Evolutionary conservation across 2,329 filamentous ascomycete genomes (phyloP), one percentile per base, ranked within the genome.

Genomic region (Tolypocladium tropicale): DNA sequence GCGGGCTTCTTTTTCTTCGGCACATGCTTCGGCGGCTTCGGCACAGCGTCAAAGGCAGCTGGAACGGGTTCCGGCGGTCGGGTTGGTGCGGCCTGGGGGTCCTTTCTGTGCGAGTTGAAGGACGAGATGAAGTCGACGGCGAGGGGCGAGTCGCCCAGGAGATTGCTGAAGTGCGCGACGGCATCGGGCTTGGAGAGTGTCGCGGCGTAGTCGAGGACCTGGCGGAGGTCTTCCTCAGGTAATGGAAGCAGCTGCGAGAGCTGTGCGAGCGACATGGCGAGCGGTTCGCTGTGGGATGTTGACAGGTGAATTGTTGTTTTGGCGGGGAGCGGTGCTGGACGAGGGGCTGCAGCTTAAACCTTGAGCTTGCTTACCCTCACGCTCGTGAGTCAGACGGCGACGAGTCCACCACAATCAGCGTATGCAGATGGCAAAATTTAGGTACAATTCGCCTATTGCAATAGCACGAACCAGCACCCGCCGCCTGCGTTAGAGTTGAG

Each of bases 121-220:
- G 85, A 86, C 1, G 89, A 83, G 60, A 92, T 85, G 68, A 90
- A 94, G 64, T 91, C 86, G 59, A 91, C 74, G 43, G 77, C 81
- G 63, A 88, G 84, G 1, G 91, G 83, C 7, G 89, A 91, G 69
- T 95, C 90, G 53, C 93, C 94, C 0, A 99, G 81, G 54, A 99
- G 77, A 66, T 94, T 90, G 69, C 85, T 88, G 59, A 99, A 86
- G 70, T 97, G 90, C 46, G 91, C 85, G 53, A 84, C 90, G 16
- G 90, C 89, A 60, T 87, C 88, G 53, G 84, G 74, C 66, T 88
- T 91, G 23, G 90, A 84, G 10, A 97, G 79, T 0, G 85, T 87
- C 37, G 83, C 77, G 2, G 89, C 85, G 69, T 96, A 96, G 52
- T 89, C 84, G 61, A 97, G 78, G 48, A 96, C 81, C 67, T 97